Evolutionary conservation across 139 green algal species (phyloP).

Genomic region (Chlamydomonas sp.): DNA sequence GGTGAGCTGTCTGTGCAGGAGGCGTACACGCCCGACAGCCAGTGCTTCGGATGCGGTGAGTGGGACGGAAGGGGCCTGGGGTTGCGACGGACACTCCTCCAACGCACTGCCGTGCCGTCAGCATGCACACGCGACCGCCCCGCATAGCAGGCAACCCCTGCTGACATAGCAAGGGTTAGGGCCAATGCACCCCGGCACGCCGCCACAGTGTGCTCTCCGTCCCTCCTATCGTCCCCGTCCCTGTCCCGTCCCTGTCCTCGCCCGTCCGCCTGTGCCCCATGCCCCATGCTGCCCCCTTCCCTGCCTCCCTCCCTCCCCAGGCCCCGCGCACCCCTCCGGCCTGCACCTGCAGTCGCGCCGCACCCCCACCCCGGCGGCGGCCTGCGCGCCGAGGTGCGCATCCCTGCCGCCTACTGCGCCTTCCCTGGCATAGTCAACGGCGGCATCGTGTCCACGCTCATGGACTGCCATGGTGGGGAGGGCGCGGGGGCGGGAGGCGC

Average conservation of each 20-base stretch:
- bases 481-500: background rate
- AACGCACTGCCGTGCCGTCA: background rate
- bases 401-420: constrained; percentile 68
- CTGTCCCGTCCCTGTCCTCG: no score
- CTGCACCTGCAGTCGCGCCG: constrained; percentile 72
- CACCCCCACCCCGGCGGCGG: constrained; percentile 35
- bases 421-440: constrained; percentile 88
- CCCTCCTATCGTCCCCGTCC: background rate
- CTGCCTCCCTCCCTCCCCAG: constrained; percentile 33
- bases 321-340: constrained; percentile 61
- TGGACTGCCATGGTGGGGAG: constrained; percentile 84
- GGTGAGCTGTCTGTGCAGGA: constrained; percentile 70
- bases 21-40: constrained; percentile 74
- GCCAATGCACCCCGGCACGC: no score
- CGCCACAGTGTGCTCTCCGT: background rate
- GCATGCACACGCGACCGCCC: no score
- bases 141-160: no score
- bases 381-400: background rate
- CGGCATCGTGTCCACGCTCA: constrained; percentile 74
- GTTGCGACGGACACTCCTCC: background rate
- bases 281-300: no score
- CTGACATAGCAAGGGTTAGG: background rate
- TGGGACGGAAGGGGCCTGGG: background rate
- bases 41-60: constrained; percentile 85
- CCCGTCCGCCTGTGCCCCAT: background rate